phyloP scores from a whole-genome alignment of 2,329 filamentous ascomycete genomes.

The Dothideomycetidae sp. region DNA sequence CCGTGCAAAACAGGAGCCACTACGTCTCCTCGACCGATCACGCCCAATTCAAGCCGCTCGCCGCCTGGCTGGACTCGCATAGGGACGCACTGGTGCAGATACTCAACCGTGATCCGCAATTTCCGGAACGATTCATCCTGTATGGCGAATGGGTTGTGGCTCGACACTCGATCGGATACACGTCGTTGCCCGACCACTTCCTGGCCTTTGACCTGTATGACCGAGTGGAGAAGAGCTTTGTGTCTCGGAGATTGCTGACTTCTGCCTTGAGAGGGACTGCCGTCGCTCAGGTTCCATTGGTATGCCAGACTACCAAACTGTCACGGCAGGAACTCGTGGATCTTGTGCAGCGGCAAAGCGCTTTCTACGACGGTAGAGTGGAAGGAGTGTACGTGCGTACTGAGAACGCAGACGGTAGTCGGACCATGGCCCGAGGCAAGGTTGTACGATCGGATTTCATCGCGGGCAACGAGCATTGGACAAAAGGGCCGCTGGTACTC shows the following conservation, averaged over 20 bases:
- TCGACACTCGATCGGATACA: constrained; percentile 10
- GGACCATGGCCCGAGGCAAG: constrained; percentile 9
- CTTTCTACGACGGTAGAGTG: constrained; percentile 5
- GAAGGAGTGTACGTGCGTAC: constrained; percentile 11
- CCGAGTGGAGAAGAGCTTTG: constrained; percentile 1
- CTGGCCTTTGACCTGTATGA: constrained; percentile 12
- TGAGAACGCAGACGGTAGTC: constrained; percentile 6
- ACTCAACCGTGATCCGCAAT: neutral
- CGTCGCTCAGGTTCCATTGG: constrained; percentile 1
- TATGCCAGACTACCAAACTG: neutral
- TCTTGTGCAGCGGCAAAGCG: constrained; percentile 1
- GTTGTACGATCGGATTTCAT: constrained; percentile 11
- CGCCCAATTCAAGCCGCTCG: constrained; percentile 9
- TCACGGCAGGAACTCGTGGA: constrained; percentile 1
- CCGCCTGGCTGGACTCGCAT: constrained; percentile 8
- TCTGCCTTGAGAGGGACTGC: constrained; percentile 6
- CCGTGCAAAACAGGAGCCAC: constrained; percentile 10
- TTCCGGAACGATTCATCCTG: constrained; percentile 7
- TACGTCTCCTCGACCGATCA: constrained; percentile 6
- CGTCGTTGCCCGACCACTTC: constrained; percentile 7
- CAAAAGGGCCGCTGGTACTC: neutral
- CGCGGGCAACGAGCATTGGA: constrained; percentile 9
- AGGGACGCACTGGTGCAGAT: constrained; percentile 1
- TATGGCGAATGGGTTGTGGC: constrained; percentile 12
- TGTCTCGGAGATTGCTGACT: constrained; percentile 4